These are phyloP conservation scores for Candida boleticola DNA, from an alignment of 805 yeast species.

Conservation along the genomic window DNA sequence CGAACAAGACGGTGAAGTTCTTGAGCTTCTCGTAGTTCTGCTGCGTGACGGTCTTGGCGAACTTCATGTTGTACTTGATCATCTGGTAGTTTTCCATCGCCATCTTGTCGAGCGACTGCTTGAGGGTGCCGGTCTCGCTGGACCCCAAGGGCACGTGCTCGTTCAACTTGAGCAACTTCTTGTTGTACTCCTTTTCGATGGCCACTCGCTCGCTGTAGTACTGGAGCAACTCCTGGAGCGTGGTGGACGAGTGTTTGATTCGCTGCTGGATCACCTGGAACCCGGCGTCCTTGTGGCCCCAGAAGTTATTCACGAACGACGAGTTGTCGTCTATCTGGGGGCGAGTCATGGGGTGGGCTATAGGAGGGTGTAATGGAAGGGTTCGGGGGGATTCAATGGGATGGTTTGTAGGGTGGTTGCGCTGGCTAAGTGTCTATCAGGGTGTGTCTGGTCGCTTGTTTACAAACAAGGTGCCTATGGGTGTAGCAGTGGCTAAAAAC, in stretches of 20 bases:
- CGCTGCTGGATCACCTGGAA: constrained; percentile 52
- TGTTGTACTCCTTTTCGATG: constrained; percentile 73
- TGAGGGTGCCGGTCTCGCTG: constrained; percentile 58
- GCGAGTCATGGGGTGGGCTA: too few species aligned
- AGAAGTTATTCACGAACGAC: constrained; percentile 46
- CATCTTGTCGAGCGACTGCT: constrained; percentile 57
- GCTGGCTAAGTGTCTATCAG: too few species aligned
- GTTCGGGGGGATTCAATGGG: too few species aligned
- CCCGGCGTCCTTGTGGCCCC: constrained; percentile 65
- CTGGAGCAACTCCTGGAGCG: constrained; percentile 39
- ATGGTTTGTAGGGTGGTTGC: too few species aligned
- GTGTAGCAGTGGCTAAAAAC: too few species aligned
- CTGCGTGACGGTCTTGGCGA: constrained; percentile 49
- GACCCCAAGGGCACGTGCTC: constrained; percentile 48
- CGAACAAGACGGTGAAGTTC: constrained; percentile 49
- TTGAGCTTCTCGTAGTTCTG: constrained; percentile 48
- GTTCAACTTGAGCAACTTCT: constrained; percentile 51
- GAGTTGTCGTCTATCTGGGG: constrained; percentile 10
- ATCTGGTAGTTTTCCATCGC: constrained; percentile 57
- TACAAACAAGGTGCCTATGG: too few species aligned
- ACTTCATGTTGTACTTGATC: constrained; percentile 54
- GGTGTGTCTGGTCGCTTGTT: too few species aligned
- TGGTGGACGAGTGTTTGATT: constrained; percentile 57
- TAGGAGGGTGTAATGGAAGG: too few species aligned
- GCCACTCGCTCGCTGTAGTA: constrained; percentile 44